phyloP scores from a whole-genome alignment of 1,139 yeast species.

The Yamadazyma taylorii region DNA sequence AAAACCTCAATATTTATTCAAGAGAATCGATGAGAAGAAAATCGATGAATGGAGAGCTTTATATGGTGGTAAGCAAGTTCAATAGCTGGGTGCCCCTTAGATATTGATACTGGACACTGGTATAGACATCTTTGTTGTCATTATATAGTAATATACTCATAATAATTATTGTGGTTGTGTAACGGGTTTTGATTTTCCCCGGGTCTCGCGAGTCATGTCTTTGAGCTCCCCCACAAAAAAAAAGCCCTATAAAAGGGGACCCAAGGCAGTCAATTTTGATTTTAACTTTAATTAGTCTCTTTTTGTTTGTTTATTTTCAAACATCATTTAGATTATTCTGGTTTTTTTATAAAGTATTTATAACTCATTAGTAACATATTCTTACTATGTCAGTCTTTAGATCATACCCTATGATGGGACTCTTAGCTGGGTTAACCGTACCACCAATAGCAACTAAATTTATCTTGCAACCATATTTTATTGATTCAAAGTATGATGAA shows the following conservation, averaged over 20 bases:
- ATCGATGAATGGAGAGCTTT: slow-evolving; percentile 82
- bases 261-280: too few species aligned
- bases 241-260: slow-evolving; percentile 4
- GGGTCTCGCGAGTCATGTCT: not conserved
- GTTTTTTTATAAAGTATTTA: too few species aligned
- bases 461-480: slow-evolving; percentile 25
- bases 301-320: not conserved
- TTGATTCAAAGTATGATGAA: slow-evolving; percentile 29
- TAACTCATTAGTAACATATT: too few species aligned
- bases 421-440: slow-evolving; percentile 28
- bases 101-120: too few species aligned
- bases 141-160: too few species aligned
- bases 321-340: too few species aligned
- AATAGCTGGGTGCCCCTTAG: not conserved
- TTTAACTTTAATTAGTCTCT: too few species aligned
- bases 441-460: slow-evolving; percentile 33
- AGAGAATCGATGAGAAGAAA: slow-evolving; percentile 87
- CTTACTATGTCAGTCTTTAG: slow-evolving; percentile 13
- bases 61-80: slow-evolving; percentile 71
- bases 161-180: too few species aligned
- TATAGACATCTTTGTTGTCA: too few species aligned
- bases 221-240: slow-evolving; percentile 3
- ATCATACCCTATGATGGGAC: slow-evolving; percentile 21
- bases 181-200: not conserved
- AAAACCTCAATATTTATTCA: slow-evolving; percentile 87